Evolutionary conservation across 805 yeast species (phyloP).

Genomic region (Wickerhamiella lipophila): DNA sequence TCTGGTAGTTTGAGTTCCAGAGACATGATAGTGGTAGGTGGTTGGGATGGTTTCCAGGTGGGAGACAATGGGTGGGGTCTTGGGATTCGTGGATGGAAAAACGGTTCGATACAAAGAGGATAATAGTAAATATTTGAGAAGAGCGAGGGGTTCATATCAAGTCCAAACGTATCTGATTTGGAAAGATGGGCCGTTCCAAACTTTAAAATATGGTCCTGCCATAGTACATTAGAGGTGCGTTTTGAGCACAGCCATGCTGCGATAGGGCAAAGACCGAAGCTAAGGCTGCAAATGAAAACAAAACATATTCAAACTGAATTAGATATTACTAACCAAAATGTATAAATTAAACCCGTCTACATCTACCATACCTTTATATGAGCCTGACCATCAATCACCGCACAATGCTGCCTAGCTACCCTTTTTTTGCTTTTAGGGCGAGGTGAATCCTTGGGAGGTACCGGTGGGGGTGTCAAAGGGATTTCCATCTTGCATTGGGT

Average conservation of each 20-base stretch:
- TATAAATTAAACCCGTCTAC: not conserved
- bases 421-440: not conserved
- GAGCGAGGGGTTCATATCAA: too few species aligned
- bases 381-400: not conserved
- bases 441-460: conserved; percentile 2
- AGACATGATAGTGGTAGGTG: not conserved
- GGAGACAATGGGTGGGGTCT: too few species aligned
- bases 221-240: too few species aligned
- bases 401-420: not conserved
- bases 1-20: conserved; percentile 34
- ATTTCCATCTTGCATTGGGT: not conserved
- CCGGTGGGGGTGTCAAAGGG: conserved; percentile 2
- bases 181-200: too few species aligned
- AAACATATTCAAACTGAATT: too few species aligned
- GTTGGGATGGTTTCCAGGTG: not conserved
- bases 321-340: too few species aligned
- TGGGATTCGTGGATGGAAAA: not conserved
- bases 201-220: too few species aligned
- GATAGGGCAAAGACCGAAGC: too few species aligned
- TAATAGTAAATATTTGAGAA: not conserved
- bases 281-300: too few species aligned
- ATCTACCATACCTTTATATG: not conserved
- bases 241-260: too few species aligned
- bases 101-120: not conserved
- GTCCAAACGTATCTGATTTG: too few species aligned